These are phyloP conservation scores for Diaporthe citrichinensis DNA, from an alignment of 2,329 filamentous ascomycete genomes.

Conservation along the genomic window DNA sequence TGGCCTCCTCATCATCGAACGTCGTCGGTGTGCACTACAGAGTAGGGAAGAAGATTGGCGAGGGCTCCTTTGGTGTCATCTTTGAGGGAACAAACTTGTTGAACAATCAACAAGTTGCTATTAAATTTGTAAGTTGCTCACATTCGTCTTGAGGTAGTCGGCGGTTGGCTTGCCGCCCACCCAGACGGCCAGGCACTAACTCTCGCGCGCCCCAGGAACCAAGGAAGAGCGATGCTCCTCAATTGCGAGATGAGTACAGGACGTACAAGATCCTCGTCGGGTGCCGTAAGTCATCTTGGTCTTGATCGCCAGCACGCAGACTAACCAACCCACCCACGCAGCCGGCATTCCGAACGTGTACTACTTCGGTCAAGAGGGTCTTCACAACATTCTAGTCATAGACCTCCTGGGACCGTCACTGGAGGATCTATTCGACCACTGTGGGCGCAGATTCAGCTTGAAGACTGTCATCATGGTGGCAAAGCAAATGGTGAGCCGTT, in stretches of 20 bases:
- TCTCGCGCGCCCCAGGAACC: conserved; percentile 78
- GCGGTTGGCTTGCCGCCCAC: not conserved
- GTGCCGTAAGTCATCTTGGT: conserved; percentile 82
- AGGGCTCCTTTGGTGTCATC: conserved; percentile 98
- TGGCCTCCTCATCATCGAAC: conserved; percentile 93
- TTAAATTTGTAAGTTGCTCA: conserved; percentile 88
- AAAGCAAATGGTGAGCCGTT: conserved; percentile 87
- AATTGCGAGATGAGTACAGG: conserved; percentile 97
- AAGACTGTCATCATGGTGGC: conserved; percentile 99
- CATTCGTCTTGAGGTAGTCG: conserved; percentile 8
- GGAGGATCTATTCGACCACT: conserved; percentile 98
- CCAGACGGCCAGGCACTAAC: conserved; percentile 36
- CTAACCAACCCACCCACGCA: conserved; percentile 63
- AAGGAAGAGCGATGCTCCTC: conserved; percentile 97
- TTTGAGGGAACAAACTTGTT: conserved; percentile 98
- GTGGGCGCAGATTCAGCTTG: conserved; percentile 92
- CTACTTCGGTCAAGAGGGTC: conserved; percentile 98
- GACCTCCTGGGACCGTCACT: conserved; percentile 95
- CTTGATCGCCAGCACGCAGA: conserved; percentile 35
- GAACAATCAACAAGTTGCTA: conserved; percentile 99
- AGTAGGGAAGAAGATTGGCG: conserved; percentile 99
- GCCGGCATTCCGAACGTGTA: conserved; percentile 99
- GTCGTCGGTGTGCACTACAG: conserved; percentile 99
- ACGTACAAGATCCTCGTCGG: conserved; percentile 99
- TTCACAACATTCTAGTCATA: conserved; percentile 99